Evolutionary conservation across 1,284 basidiomycete genomes (phyloP), one percentile per base, ranked within the genome.

Genomic region (Tilletiaria anomala): DNA sequence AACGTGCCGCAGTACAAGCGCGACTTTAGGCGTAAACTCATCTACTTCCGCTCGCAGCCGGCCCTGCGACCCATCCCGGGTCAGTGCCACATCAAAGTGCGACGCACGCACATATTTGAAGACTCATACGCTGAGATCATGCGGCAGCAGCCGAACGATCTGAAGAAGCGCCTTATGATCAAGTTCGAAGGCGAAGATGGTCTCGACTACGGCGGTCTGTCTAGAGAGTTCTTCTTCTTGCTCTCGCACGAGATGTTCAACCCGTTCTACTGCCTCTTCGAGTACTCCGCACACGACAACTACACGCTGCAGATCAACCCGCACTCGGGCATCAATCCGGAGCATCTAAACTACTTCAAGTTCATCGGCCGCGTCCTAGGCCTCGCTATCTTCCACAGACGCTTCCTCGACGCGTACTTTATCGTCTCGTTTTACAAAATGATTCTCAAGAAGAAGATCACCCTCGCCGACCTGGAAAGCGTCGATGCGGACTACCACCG

Each of bases 151-250:
- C 83, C 86, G 5, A 89, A 86, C 65, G 91, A 96, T 63, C 72
- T 97, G 56, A 97, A 96, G 75, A 86, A 88, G 73, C 74, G 93
- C 48, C 70, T 99, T 57, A 94, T 96, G 83, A 84, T 99, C 71
- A 94, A 83, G 73, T 99, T 99, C 63, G 91, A 96, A 53, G 88
- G 89, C 37, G 91, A 97, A 69, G 93, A 97, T 68, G 93, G 89
- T 56, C 70, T 97, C 53, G 93, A 97, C 72, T 97, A 96, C 60
- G 91, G 91, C 68, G 91, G 91, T 73, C 77, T 96, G 37, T 91
- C 88, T 35, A 86, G 88, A 73, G 91, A 97, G 73, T 96, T 91
- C 82, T 97, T 97, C 79, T 99, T 97, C 84, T 72, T 99, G 43
- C 76, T 99, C 42, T 94, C 88, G 22, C 93, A 97, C 71, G 93